Evolutionary conservation across 1,284 basidiomycete species (phyloP).

Genomic region (Ustilago shanxiensis): DNA sequence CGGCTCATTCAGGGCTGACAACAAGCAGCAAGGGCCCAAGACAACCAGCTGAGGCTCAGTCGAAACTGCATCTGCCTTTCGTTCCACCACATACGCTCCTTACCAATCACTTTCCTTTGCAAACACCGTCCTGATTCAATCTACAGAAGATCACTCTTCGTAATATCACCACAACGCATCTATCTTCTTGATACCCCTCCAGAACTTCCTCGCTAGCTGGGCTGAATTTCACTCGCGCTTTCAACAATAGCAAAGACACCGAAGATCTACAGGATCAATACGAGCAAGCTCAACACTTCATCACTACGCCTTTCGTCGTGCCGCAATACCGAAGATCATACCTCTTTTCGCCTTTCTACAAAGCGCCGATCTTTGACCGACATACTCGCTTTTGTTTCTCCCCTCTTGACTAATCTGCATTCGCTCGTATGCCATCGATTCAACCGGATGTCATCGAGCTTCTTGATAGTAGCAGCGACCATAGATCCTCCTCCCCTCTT

Average conservation of each 20-base stretch:
- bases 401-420: neutral
- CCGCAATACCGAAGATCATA: neutral
- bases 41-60: neutral
- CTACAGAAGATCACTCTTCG: neutral
- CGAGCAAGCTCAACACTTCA: neutral
- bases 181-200: neutral
- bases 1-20: neutral
- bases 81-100: neutral
- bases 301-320: neutral
- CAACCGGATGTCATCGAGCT: conserved; percentile 37
- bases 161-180: neutral
- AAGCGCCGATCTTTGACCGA: neutral
- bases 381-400: neutral
- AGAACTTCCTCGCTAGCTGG: neutral
- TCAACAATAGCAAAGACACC: neutral
- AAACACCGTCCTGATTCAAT: neutral
- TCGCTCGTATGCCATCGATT: conserved; percentile 23
- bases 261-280: neutral
- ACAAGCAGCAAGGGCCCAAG: neutral
- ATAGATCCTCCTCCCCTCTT: conserved; percentile 38
- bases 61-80: neutral
- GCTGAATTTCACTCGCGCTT: too few species aligned
- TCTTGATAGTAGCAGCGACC: conserved; percentile 22
- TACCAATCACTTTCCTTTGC: conserved; percentile 5
- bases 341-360: neutral